A percentile compares a stretch with the other conserved stretches of the same genome.
Evolutionary conservation across 495 filamentous ascomycete species (phyloP).

Genomic region (Pyrenula massariospora): DNA sequence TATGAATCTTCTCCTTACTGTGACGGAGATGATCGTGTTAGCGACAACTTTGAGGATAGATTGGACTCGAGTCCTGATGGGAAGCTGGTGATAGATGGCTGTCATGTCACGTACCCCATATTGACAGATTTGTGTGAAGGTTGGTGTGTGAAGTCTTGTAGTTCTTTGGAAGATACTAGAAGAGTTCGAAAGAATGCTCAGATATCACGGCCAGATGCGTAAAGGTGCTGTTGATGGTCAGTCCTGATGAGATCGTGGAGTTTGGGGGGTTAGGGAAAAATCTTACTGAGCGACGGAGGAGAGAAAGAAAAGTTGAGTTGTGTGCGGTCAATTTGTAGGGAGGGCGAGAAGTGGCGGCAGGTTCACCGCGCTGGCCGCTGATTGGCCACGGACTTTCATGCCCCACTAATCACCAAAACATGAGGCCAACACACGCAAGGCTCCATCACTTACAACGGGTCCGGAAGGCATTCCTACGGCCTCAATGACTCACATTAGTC

Average conservation of each 20-base stretch:
- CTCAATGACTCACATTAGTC: no score
- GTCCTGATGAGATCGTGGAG: not conserved
- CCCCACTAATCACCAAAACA: not conserved
- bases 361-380: not conserved
- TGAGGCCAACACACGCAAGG: no score
- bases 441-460: no score
- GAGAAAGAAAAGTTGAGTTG: slow-evolving; percentile 10
- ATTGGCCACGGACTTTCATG: not conserved
- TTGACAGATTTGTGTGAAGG: slow-evolving; percentile 23
- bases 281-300: slow-evolving; percentile 21
- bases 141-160: slow-evolving; percentile 24
- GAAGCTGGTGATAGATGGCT: not conserved
- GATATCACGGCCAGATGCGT: slow-evolving; percentile 39
- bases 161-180: slow-evolving; percentile 34
- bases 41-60: slow-evolving; percentile 1
- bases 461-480: no score
- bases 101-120: slow-evolving; percentile 35
- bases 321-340: not conserved
- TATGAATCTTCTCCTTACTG: slow-evolving; percentile 84
- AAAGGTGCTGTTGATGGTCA: slow-evolving; percentile 25
- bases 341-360: not conserved
- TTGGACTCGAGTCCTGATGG: not conserved
- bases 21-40: slow-evolving; percentile 9
- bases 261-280: not conserved
- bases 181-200: slow-evolving; percentile 29